phyloP scores from a whole-genome alignment of 371 early-diverging fungal species.

The Mucor irregularis region DNA sequence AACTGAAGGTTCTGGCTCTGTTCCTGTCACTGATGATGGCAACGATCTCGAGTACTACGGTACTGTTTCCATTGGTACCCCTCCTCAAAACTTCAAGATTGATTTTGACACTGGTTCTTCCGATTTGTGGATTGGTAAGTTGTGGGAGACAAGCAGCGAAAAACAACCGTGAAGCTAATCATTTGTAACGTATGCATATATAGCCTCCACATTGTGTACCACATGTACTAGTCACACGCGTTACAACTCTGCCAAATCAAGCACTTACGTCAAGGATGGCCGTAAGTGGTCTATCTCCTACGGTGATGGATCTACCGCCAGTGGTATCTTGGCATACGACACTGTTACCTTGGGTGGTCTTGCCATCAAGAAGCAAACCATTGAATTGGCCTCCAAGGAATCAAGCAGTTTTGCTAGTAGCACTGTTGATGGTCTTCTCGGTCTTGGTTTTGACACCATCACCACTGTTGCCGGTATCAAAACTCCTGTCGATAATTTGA shows the following conservation, averaged over 20 bases:
- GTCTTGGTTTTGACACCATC: constrained; percentile 54
- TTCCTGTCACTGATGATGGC: constrained; percentile 22
- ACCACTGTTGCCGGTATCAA: constrained; percentile 39
- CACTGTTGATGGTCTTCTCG: constrained; percentile 31
- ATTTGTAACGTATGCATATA: background rate
- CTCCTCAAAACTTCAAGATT: constrained; percentile 63
- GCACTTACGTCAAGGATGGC: constrained; percentile 44
- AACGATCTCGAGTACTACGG: constrained; percentile 56
- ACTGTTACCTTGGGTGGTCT: constrained; percentile 31
- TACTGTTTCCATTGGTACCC: constrained; percentile 61
- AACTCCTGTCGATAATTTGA: constrained; percentile 44
- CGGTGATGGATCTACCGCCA: constrained; percentile 50
- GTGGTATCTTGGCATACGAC: constrained; percentile 32
- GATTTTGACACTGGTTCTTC: constrained; percentile 79
- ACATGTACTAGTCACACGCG: constrained; percentile 36
- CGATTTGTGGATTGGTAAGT: constrained; percentile 61
- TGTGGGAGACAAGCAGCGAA: background rate
- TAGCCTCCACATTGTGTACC: constrained; percentile 39
- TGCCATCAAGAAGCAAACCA: constrained; percentile 24
- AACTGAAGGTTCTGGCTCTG: background rate
- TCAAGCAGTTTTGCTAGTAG: constrained; percentile 12
- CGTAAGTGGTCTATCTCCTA: constrained; percentile 51
- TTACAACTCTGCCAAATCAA: constrained; percentile 45
- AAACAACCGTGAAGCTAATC: too few relatives aligned
- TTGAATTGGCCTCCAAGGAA: constrained; percentile 25